A percentile compares a stretch with the other conserved stretches of the same genome.
These are phyloP conservation scores for Phlebiopsis flavidoalba DNA, from an alignment of 768 basidiomycete genomes.

Conservation along the genomic window DNA sequence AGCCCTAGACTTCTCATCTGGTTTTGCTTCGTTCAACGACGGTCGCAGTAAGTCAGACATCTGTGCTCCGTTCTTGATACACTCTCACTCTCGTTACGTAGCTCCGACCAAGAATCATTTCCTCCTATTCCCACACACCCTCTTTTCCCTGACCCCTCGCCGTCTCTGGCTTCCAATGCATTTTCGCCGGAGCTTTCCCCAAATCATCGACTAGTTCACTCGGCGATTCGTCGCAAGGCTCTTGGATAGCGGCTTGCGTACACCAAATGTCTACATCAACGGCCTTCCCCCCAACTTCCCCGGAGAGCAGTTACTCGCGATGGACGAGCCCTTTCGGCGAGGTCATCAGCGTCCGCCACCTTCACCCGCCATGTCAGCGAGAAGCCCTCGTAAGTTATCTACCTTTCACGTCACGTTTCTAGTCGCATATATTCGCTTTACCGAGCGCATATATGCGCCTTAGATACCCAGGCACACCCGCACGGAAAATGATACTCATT, in stretches of 20 bases:
- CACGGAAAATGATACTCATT: not conserved
- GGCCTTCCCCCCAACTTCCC: constrained; percentile 80
- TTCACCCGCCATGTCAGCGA: constrained; percentile 83
- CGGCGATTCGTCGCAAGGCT: not conserved
- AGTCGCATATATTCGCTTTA: not conserved
- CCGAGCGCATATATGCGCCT: constrained; percentile 1
- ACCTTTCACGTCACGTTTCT: constrained; percentile 8
- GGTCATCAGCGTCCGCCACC: constrained; percentile 73
- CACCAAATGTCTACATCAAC: constrained; percentile 84
- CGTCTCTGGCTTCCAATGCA: constrained; percentile 1
- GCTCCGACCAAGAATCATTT: constrained; percentile 11
- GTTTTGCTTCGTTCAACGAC: not conserved
- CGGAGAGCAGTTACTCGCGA: constrained; percentile 71
- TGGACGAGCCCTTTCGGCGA: constrained; percentile 68
- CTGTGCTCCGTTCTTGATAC: not conserved
- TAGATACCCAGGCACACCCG: constrained; percentile 5
- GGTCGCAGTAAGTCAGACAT: constrained; percentile 3
- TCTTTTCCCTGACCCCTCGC: not conserved
- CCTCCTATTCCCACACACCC: not conserved
- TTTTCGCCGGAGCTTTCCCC: not conserved
- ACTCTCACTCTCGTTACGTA: not conserved
- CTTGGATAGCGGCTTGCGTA: constrained; percentile 5
- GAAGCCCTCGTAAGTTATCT: constrained; percentile 43
- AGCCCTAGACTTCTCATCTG: not conserved
- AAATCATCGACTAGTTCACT: not conserved